Evolutionary conservation across 352 stramenopile genomes (phyloP).

Genomic region (Phytophthora agathidicida): DNA sequence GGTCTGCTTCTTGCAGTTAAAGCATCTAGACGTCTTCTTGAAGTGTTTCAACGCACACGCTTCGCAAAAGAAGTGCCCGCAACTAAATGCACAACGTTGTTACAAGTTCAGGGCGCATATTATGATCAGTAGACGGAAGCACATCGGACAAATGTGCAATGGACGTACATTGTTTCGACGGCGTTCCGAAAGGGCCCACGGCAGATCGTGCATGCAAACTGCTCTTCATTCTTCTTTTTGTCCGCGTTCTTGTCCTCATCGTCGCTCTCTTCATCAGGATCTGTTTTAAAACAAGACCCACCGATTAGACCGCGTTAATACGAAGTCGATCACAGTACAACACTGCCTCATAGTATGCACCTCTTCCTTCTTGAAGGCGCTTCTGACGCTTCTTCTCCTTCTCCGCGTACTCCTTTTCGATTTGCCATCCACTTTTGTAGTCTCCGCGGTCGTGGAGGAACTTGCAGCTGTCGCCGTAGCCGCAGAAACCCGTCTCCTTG

Average conservation of each 20-base stretch:
- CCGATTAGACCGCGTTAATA: not conserved
- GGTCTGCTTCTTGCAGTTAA: constrained; percentile 95
- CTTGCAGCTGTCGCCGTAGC: constrained; percentile 96
- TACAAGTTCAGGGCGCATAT: no score
- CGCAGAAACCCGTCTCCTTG: constrained; percentile 99
- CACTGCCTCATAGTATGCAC: constrained; percentile 25
- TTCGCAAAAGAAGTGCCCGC: constrained; percentile 97
- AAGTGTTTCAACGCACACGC: constrained; percentile 90
- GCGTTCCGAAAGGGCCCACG: constrained; percentile 92
- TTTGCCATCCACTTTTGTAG: constrained; percentile 98
- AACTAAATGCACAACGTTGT: constrained; percentile 61
- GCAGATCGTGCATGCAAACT: constrained; percentile 98
- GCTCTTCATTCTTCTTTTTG: constrained; percentile 69
- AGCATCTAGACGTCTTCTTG: constrained; percentile 87
- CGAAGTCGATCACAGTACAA: not conserved
- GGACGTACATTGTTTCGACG: constrained; percentile 89
- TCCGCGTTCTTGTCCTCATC: constrained; percentile 70
- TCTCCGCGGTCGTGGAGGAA: constrained; percentile 99
- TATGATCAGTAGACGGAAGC: no score
- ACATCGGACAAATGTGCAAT: no score
- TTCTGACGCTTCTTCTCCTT: constrained; percentile 92
- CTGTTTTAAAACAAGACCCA: constrained; percentile 9
- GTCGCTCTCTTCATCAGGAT: constrained; percentile 62
- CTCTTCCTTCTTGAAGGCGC: constrained; percentile 55
- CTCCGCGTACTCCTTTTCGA: constrained; percentile 95